Base-by-base conservation (phyloP, 768 basidiomycete species). In the Roridomyces roridus region DNA sequence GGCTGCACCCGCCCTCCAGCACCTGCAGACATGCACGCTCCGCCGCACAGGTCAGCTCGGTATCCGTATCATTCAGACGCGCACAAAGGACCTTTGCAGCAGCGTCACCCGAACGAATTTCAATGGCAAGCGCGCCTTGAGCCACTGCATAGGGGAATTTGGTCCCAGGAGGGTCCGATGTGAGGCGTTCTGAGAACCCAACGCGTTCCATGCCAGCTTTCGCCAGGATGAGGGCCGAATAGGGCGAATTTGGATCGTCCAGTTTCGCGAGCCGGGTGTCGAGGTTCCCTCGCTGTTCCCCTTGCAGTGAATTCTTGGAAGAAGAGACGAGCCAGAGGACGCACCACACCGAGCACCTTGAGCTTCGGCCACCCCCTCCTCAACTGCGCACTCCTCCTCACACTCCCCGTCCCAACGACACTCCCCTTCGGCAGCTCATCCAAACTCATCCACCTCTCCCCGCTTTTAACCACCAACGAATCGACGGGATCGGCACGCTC, bases 1-100 rank as follows among this genome's bases (percentile, higher is more conserved):
- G 95, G 59, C 92, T 95, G 74, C 97, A 99, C 25, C 96, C 97
- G 25, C 97, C 97, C 72, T 98, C 97, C 47, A 98, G 79, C 21
- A 89, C 87, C n/a, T 88, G 80, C 60, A 98, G 77, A 72, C 91
- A 89, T 1, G 89, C 92, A 15, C 97, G 85, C 73, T 99, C 97
- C 2, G 94, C 94, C 23, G 81, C 75, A 66, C 89, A 92, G 51
- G 68, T 75, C 88, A 88, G 92, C 44, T 86, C 80, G 0, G 94
- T 94, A 68, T 82, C 78, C 75, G 86, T 83, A 69, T 97, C 91
- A 1, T 85, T 92, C 42, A 95, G 70, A 21, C 77, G 77, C 31
- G 80, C 73, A 69, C 94, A 87, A 24, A 96, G 72, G 47, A 82
- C 82, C 24, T 81, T 73, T 9, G 89, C 80, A 59, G 80, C 79